Evolutionary conservation across 139 green algal genomes (phyloP).

Genomic region (Coccomyxa sp.): DNA sequence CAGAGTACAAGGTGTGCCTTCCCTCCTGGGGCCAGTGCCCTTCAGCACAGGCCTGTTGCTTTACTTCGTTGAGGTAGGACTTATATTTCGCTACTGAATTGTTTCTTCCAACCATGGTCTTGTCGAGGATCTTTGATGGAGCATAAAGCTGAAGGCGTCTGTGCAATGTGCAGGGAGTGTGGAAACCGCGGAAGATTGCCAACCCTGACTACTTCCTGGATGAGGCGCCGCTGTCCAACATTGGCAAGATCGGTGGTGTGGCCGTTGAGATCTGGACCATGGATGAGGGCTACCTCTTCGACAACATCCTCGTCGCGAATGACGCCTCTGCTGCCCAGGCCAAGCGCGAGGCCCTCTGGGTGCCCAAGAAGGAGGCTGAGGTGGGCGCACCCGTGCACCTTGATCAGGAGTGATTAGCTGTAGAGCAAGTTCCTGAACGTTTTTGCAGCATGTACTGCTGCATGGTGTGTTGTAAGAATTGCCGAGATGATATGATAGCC

Average conservation of each 20-base stretch:
- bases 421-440: background rate
- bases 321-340: conserved; percentile 39
- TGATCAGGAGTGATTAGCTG: background rate
- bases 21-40: background rate
- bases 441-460: background rate
- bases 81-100: too few relatives aligned
- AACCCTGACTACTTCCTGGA: conserved; percentile 75
- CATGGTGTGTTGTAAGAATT: background rate
- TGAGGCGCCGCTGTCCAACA: conserved; percentile 44
- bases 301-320: conserved; percentile 76
- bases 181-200: conserved; percentile 60
- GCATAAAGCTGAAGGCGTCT: too few relatives aligned
- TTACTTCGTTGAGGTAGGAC: too few relatives aligned
- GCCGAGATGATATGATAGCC: background rate
- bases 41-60: too few relatives aligned
- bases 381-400: background rate
- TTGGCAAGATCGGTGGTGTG: conserved; percentile 68
- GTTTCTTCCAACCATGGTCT: too few relatives aligned
- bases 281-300: conserved; percentile 70
- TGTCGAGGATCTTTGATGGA: too few relatives aligned
- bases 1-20: conserved; percentile 76
- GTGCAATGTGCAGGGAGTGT: conserved; percentile 38
- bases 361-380: conserved; percentile 46
- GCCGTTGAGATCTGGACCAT: conserved; percentile 90
- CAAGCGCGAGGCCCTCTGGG: conserved; percentile 52